phyloP scores from a whole-genome alignment of 805 yeast species.

The Cyberlindnera saturnus region DNA sequence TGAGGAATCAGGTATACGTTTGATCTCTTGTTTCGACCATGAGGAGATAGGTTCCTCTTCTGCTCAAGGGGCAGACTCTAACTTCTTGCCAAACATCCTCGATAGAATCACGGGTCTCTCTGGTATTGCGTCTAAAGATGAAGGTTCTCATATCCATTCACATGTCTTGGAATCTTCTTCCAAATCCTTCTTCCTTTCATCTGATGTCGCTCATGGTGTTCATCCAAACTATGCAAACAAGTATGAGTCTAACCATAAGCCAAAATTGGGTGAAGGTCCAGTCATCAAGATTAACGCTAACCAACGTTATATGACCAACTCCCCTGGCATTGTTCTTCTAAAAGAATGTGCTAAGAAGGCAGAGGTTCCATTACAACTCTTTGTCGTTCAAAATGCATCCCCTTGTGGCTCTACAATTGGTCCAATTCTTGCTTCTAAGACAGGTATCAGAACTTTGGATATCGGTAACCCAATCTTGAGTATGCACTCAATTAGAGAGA shows the following conservation, averaged over 20 bases:
- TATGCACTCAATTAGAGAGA: conserved; percentile 93
- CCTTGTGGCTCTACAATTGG: conserved; percentile 98
- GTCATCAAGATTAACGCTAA: conserved; percentile 91
- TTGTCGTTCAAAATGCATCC: conserved; percentile 89
- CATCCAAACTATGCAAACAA: conserved; percentile 83
- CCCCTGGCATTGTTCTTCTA: conserved; percentile 77
- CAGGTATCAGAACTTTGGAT: conserved; percentile 84
- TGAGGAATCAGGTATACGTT: conserved; percentile 52
- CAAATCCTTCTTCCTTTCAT: conserved; percentile 81
- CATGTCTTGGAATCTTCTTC: conserved; percentile 52
- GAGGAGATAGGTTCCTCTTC: conserved; percentile 93
- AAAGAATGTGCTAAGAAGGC: conserved; percentile 64
- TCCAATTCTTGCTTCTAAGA: conserved; percentile 80
- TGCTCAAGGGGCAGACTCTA: conserved; percentile 96
- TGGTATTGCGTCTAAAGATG: conserved; percentile 23
- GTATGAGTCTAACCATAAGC: conserved; percentile 76
- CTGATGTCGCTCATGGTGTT: conserved; percentile 96
- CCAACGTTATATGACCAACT: conserved; percentile 91
- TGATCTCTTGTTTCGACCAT: conserved; percentile 86
- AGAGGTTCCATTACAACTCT: conserved; percentile 79
- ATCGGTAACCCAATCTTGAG: conserved; percentile 88
- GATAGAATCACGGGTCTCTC: conserved; percentile 54
- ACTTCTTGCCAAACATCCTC: conserved; percentile 75
- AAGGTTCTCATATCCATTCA: conserved; percentile 27
- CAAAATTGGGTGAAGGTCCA: conserved; percentile 82